Conservation (phyloP, 352 stramenopile genomes). For the Phytophthora citrophthora region DNA sequence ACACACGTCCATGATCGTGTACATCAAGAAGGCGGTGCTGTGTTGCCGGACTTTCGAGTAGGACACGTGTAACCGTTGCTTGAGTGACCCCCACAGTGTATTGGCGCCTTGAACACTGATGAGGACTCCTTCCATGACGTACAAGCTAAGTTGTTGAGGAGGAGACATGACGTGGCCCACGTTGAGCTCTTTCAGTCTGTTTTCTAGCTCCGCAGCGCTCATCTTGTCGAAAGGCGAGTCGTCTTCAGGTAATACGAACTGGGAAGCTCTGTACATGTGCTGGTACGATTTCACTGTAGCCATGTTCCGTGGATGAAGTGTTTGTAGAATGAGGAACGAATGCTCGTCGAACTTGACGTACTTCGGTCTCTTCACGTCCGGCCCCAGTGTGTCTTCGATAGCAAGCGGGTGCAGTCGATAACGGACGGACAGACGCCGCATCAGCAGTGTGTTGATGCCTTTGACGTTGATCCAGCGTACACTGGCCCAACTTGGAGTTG, state of each 20-base stretch:
- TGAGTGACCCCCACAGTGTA: conserved; percentile 57
- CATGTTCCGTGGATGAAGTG: conserved; percentile 49
- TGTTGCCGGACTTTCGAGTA: conserved; percentile 87
- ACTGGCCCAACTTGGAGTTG: conserved; percentile 65
- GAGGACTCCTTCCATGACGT: conserved; percentile 66
- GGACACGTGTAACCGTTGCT: conserved; percentile 60
- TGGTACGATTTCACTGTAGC: conserved; percentile 67
- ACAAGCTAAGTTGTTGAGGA: conserved; percentile 74
- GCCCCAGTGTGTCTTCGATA: conserved; percentile 77
- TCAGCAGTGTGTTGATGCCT: conserved; percentile 56
- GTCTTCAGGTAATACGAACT: conserved; percentile 53
- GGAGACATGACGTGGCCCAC: conserved; percentile 67
- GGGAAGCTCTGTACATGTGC: conserved; percentile 61
- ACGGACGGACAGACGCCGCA: conserved; percentile 75
- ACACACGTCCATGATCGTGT: conserved; percentile 78
- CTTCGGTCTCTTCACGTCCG: conserved; percentile 76
- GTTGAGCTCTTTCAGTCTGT: conserved; percentile 52
- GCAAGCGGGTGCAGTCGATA: conserved; percentile 85
- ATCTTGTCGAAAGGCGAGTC: conserved; percentile 64
- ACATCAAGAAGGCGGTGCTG: conserved; percentile 68
- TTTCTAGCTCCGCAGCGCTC: conserved; percentile 57
- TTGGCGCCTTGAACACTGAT: conserved; percentile 66
- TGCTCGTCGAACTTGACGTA: conserved; percentile 88
- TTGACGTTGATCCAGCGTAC: conserved; percentile 86
- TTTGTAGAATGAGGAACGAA: conserved; percentile 73